Percentiles rank a stretch among this genome's conserved stretches.
Conservation (phyloP, 768 basidiomycete genomes). For the Dictyophora rubrovolvata region DNA sequence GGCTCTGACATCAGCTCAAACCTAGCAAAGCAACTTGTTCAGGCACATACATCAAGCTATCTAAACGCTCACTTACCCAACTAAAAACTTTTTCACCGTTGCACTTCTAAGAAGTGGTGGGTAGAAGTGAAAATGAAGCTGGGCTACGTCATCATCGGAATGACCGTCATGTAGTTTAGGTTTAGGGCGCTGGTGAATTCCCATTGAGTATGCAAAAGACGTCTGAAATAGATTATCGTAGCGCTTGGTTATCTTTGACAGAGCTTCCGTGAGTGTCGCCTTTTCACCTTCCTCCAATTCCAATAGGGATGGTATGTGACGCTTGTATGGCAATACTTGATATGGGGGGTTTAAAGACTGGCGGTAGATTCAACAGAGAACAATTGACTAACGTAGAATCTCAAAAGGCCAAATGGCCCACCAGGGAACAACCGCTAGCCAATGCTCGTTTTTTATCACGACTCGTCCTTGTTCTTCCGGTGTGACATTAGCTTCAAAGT, state of each 20-base stretch:
- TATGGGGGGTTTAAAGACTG: background rate
- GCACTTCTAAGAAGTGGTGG: constrained; percentile 79
- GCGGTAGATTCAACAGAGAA: background rate
- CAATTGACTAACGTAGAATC: constrained; percentile 44
- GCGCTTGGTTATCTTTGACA: constrained; percentile 52
- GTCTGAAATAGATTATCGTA: constrained; percentile 78
- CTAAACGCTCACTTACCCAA: constrained; percentile 47
- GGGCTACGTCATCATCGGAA: constrained; percentile 42
- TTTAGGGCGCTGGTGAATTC: constrained; percentile 76
- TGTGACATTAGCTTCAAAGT: constrained; percentile 44
- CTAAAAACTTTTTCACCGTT: constrained; percentile 78
- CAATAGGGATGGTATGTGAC: constrained; percentile 66
- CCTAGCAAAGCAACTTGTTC: constrained; percentile 27
- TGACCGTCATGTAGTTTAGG: constrained; percentile 37
- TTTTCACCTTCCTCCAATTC: constrained; percentile 55
- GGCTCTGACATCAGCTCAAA: constrained; percentile 88
- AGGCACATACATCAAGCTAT: background rate
- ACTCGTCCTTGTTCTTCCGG: constrained; percentile 42
- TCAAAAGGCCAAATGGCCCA: constrained; percentile 97
- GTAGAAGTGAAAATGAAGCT: constrained; percentile 79
- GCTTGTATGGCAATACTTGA: constrained; percentile 64
- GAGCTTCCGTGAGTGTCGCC: constrained; percentile 50
- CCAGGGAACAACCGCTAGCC: constrained; percentile 84
- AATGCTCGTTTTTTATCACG: constrained; percentile 63
- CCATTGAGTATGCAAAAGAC: constrained; percentile 92